A percentile compares a stretch with the other conserved stretches of the same genome.
Conservation (phyloP, 1,284 basidiomycete species). For the Rhodotorula sp. region DNA sequence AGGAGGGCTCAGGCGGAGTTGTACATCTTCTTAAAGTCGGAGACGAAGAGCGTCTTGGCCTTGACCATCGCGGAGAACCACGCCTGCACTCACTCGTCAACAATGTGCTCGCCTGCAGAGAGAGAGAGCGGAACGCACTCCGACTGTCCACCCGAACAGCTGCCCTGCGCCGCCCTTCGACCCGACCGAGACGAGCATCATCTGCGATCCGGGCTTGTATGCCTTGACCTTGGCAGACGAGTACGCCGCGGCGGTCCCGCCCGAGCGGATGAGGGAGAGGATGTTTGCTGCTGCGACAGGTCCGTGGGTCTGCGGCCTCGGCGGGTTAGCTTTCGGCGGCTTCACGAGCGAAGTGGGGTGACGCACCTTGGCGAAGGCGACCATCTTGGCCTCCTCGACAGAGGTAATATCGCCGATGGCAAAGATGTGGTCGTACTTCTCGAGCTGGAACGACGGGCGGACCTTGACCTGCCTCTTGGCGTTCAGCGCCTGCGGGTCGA, state of each 20-base stretch:
- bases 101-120: neutral
- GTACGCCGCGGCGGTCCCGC: conserved; percentile 16
- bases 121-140: neutral
- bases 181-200: conserved; percentile 29
- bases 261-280: conserved; percentile 26
- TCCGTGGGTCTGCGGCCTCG: conserved; percentile 29
- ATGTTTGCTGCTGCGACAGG: conserved; percentile 43
- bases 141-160: conserved; percentile 14
- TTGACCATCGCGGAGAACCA: conserved; percentile 15
- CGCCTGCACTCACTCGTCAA: neutral
- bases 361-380: conserved; percentile 14
- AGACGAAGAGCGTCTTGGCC: conserved; percentile 12
- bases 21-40: conserved; percentile 20
- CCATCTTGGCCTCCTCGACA: conserved; percentile 42
- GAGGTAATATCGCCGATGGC: conserved; percentile 47
- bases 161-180: conserved; percentile 24
- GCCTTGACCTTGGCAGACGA: conserved; percentile 1
- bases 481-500: conserved; percentile 48
- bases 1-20: neutral
- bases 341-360: neutral
- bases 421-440: conserved; percentile 37
- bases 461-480: conserved; percentile 49
- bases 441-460: conserved; percentile 40
- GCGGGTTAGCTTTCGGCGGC: neutral
- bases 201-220: conserved; percentile 17